Percentiles rank a stretch among this genome's conserved stretches.
These are phyloP conservation scores for Claviceps sp. DNA, from an alignment of 2,329 filamentous ascomycete genomes.

Conservation along the genomic window DNA sequence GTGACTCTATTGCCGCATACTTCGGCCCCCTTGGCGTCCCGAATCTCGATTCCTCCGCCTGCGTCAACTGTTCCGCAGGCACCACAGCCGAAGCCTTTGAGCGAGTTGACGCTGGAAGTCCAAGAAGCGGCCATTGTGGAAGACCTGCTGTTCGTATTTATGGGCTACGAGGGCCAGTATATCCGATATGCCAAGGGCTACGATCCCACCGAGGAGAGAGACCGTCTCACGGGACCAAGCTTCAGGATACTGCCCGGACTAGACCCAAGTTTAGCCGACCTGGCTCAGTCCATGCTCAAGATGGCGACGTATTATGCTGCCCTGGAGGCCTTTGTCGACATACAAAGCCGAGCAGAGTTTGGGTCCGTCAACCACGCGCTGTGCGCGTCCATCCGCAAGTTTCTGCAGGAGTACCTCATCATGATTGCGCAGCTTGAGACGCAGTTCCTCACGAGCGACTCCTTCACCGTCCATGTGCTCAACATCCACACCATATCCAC, in stretches of 20 bases:
- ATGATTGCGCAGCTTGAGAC: constrained; percentile 89
- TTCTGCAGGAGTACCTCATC: constrained; percentile 86
- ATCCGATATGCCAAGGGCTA: constrained; percentile 76
- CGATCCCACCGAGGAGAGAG: constrained; percentile 73
- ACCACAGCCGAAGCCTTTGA: constrained; percentile 55
- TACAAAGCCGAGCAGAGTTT: constrained; percentile 85
- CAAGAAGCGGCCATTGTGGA: constrained; percentile 84
- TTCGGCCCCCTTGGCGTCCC: constrained; percentile 57
- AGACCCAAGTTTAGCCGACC: constrained; percentile 80
- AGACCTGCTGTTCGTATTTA: constrained; percentile 86
- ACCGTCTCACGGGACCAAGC: constrained; percentile 67
- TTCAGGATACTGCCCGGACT: constrained; percentile 73
- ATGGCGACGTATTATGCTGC: constrained; percentile 91
- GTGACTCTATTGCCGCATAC: constrained; percentile 58
- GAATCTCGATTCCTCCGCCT: constrained; percentile 53
- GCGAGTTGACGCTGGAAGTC: constrained; percentile 59
- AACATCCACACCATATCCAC: constrained; percentile 86
- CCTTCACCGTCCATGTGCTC: constrained; percentile 84
- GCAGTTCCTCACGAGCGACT: constrained; percentile 76
- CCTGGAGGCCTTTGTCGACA: constrained; percentile 83
- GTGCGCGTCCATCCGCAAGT: constrained; percentile 84
- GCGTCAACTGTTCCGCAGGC: constrained; percentile 62
- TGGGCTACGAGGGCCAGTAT: constrained; percentile 98
- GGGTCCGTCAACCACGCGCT: constrained; percentile 91
- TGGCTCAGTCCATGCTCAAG: constrained; percentile 78